These are phyloP conservation scores for Acanthamoeba rhysodes DNA, from an alignment of 208 protist species.

Conservation along the genomic window DNA sequence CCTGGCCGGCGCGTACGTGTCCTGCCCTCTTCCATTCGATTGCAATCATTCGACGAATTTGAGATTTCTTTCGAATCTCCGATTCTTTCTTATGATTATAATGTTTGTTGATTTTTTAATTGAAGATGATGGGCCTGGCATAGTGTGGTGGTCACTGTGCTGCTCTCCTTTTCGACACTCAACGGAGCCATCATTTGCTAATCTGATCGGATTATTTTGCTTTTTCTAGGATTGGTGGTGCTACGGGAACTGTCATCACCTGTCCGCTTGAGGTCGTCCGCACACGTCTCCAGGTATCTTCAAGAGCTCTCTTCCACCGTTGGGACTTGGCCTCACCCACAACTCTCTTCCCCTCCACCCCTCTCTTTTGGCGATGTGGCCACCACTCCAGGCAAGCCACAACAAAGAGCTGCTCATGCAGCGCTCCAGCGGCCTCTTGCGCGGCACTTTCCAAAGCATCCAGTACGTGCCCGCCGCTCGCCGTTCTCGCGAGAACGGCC, in stretches of 20 bases:
- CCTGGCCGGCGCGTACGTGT: slow-evolving; percentile 34
- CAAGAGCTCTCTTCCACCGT: no score
- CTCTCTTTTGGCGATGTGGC: no score
- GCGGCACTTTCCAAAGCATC: slow-evolving; percentile 37
- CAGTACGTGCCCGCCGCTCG: not conserved
- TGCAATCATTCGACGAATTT: slow-evolving; percentile 43
- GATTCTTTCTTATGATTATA: not conserved
- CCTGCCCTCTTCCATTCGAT: not conserved
- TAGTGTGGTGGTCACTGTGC: not conserved
- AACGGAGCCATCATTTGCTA: not conserved
- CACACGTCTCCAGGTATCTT: slow-evolving; percentile 70
- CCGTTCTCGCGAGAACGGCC: not conserved
- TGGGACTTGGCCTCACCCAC: no score
- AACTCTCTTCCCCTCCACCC: no score
- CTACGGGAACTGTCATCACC: slow-evolving; percentile 81
- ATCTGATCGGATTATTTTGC: slow-evolving; percentile 70
- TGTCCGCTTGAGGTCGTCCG: slow-evolving; percentile 86
- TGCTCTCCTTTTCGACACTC: slow-evolving; percentile 1
- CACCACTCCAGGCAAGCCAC: slow-evolving; percentile 65
- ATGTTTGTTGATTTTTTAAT: no score
- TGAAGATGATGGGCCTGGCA: not conserved
- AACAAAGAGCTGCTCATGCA: slow-evolving; percentile 74
- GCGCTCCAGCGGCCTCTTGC: slow-evolving; percentile 74
- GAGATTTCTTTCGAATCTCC: slow-evolving; percentile 31
- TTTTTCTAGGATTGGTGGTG: slow-evolving; percentile 79